Percentiles rank a stretch among this genome's conserved stretches.
Evolutionary conservation across 208 protist genomes (phyloP).

Genomic region (Leishmania tarentolae): DNA sequence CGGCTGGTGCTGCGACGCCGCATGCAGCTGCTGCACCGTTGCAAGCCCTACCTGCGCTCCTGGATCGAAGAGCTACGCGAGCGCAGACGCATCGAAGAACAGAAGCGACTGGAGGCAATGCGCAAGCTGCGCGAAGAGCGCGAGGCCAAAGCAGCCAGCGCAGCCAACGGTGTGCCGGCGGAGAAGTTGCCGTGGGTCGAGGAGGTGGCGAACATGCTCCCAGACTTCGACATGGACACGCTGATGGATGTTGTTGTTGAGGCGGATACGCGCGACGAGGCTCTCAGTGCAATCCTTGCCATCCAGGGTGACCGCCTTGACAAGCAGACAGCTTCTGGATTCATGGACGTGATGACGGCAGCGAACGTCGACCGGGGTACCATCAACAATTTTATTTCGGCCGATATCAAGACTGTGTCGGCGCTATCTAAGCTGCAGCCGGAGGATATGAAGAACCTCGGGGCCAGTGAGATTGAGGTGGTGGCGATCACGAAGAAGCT

Average conservation of each 20-base stretch:
- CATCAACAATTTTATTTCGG: conserved; percentile 51
- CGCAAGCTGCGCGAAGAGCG: conserved; percentile 50
- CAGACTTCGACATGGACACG: conserved; percentile 47
- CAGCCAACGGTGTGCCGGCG: conserved; percentile 40
- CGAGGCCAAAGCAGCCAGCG: conserved; percentile 50
- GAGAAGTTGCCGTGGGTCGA: conserved; percentile 64
- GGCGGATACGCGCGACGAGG: conserved; percentile 55
- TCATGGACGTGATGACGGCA: conserved; percentile 62
- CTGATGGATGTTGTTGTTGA: conserved; percentile 68
- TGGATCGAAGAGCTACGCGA: conserved; percentile 74
- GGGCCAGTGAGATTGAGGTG: conserved; percentile 69
- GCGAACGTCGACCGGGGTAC: conserved; percentile 50
- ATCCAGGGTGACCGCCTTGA: conserved; percentile 76
- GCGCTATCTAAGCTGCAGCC: conserved; percentile 56
- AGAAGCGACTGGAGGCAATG: conserved; percentile 57
- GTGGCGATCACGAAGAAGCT: conserved; percentile 61
- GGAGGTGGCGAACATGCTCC: conserved; percentile 68
- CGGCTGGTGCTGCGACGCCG: conserved; percentile 72
- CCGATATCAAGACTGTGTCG: conserved; percentile 64
- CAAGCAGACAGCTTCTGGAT: conserved; percentile 44
- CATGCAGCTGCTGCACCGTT: conserved; percentile 61
- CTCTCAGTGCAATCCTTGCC: conserved; percentile 43
- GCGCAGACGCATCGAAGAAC: conserved; percentile 67
- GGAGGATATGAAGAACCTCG: conserved; percentile 56
- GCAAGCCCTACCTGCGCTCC: conserved; percentile 62